These are phyloP conservation scores for Lanmaoa rubissima DNA, from an alignment of 768 basidiomycete genomes.

Conservation along the genomic window DNA sequence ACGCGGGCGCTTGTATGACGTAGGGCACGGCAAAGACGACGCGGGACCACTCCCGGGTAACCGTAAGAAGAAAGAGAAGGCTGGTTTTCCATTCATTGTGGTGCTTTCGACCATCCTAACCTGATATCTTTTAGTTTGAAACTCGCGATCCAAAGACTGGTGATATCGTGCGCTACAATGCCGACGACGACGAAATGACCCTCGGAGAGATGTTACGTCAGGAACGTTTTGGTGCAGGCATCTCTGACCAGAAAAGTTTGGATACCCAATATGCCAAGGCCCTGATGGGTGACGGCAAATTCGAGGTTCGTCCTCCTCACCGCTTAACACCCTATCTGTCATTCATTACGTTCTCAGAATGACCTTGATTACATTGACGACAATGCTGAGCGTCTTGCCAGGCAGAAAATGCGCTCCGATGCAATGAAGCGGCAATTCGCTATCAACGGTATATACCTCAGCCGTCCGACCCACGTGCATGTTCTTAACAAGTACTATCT, in stretches of 20 bases:
- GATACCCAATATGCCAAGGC: slow-evolving; percentile 87
- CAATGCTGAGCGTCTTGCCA: slow-evolving; percentile 87
- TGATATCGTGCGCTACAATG: slow-evolving; percentile 83
- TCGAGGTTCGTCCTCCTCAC: slow-evolving; percentile 51
- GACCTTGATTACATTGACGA: slow-evolving; percentile 96
- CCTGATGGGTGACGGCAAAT: slow-evolving; percentile 86
- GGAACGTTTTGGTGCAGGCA: slow-evolving; percentile 86
- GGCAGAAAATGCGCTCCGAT: slow-evolving; percentile 95
- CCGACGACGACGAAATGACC: slow-evolving; percentile 84
- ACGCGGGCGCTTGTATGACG: slow-evolving; percentile 83
- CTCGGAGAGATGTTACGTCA: slow-evolving; percentile 92
- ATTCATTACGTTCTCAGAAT: slow-evolving; percentile 44
- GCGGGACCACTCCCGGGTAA: slow-evolving; percentile 57
- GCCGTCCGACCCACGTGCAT: neutral
- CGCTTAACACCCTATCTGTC: neutral
- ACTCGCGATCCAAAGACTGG: slow-evolving; percentile 90
- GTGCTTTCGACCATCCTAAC: slow-evolving; percentile 1
- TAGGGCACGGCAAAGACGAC: slow-evolving; percentile 76
- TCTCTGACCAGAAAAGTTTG: slow-evolving; percentile 87
- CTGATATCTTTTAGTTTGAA: slow-evolving; percentile 55
- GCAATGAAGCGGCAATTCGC: slow-evolving; percentile 97
- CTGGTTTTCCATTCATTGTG: slow-evolving; percentile 19
- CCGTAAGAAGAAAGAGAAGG: slow-evolving; percentile 75
- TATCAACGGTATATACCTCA: slow-evolving; percentile 69
- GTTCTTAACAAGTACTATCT: neutral